Conservation (phyloP, 306 rosid genomes). For the Casuarina glauca region DNA sequence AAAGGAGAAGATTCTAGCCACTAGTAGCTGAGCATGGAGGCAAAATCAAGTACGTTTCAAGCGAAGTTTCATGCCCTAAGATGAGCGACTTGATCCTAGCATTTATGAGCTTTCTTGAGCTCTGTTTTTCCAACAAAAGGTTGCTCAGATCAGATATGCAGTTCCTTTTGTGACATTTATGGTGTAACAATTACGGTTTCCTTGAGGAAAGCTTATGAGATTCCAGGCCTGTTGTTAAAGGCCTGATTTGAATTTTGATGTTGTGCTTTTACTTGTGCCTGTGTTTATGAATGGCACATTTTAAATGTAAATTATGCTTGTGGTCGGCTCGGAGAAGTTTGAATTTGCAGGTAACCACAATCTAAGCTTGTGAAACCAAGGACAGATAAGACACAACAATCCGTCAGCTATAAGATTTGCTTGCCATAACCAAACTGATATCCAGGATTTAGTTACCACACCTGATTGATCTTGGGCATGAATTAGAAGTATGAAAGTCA, state of each 20-base stretch:
- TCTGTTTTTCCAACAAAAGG: too few relatives aligned
- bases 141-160: constrained; percentile 21
- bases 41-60: too few relatives aligned
- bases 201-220: constrained; percentile 50
- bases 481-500: neutral
- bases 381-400: neutral
- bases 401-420: neutral
- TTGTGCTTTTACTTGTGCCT: constrained; percentile 17
- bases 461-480: neutral
- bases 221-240: neutral
- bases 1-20: too few relatives aligned
- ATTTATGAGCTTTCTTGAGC: too few relatives aligned
- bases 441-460: neutral
- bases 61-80: too few relatives aligned
- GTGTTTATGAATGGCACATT: constrained; percentile 21
- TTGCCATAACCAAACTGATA: neutral
- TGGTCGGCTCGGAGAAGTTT: constrained; percentile 17
- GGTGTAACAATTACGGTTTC: constrained; percentile 43
- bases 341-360: constrained; percentile 23
- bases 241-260: neutral
- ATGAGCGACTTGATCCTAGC: too few relatives aligned
- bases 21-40: too few relatives aligned
- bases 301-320: constrained; percentile 26
- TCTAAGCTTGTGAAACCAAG: constrained; percentile 6
- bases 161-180: constrained; percentile 21